Percentiles rank a stretch among this genome's conserved stretches.
phyloP scores from a whole-genome alignment of 2,329 filamentous ascomycete species.

The Gaeumannomyces sp. region DNA sequence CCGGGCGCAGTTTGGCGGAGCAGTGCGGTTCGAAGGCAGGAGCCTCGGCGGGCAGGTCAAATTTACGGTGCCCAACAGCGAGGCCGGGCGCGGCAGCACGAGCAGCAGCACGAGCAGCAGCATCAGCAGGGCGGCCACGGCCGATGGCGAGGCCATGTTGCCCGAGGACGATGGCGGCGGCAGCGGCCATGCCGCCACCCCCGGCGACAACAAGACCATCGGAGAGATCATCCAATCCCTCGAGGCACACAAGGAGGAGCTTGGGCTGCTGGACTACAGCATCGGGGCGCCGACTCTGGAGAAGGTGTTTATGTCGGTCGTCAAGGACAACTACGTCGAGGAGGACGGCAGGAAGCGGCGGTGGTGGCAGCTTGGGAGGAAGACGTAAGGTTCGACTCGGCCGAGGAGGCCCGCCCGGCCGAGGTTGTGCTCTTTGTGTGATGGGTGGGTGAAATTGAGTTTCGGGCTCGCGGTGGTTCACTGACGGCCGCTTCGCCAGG shows the following conservation, averaged over 20 bases:
- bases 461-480: no score
- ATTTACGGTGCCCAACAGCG: conserved; percentile 63
- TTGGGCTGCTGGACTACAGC: conserved; percentile 80
- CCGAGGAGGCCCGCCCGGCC: no score
- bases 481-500: no score
- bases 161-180: conserved; percentile 1
- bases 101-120: not conserved
- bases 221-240: conserved; percentile 64
- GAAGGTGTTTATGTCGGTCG: conserved; percentile 83
- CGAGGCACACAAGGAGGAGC: conserved; percentile 59
- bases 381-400: not conserved
- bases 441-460: no score
- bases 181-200: not conserved
- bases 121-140: conserved; percentile 3
- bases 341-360: conserved; percentile 42
- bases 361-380: conserved; percentile 3
- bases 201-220: conserved; percentile 37
- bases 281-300: conserved; percentile 83
- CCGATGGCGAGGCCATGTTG: conserved; percentile 5
- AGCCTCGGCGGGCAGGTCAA: conserved; percentile 80
- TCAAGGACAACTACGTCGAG: conserved; percentile 69
- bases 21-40: conserved; percentile 58
- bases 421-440: no score
- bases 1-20: conserved; percentile 50
- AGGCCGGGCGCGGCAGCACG: conserved; percentile 22